Conservation (phyloP, 2,329 filamentous ascomycete genomes). For the Colletotrichum brevisporum region DNA sequence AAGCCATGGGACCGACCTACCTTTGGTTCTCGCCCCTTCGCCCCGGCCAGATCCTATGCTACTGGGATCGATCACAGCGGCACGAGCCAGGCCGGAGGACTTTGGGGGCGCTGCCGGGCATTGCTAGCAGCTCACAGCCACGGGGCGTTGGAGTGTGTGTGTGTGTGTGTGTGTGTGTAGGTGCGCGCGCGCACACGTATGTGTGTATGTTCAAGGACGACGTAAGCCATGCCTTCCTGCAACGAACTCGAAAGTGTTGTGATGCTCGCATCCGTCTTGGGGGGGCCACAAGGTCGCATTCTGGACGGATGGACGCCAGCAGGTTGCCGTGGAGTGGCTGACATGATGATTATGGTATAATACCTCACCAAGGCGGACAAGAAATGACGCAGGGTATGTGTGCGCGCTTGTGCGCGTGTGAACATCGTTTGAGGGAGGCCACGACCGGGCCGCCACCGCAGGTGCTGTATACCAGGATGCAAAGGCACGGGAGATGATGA, state of each 20-base stretch:
- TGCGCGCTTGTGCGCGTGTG: not conserved
- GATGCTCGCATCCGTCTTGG: not conserved
- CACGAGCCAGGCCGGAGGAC: no score
- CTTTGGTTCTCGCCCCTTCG: no score
- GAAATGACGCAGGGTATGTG: not conserved
- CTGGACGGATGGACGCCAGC: not conserved
- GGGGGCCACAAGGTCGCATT: slow-evolving; percentile 18
- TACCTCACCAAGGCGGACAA: not conserved
- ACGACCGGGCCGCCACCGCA: not conserved
- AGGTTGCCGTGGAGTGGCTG: slow-evolving; percentile 1
- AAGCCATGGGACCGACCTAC: no score
- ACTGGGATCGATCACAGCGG: no score
- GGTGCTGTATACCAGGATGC: no score
- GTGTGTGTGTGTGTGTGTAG: not conserved
- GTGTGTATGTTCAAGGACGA: not conserved
- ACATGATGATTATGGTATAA: not conserved
- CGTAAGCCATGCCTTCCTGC: not conserved
- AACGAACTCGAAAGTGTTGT: not conserved
- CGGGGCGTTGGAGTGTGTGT: not conserved
- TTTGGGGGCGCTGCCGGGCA: no score
- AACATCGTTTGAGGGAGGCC: not conserved
- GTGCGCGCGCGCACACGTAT: no score
- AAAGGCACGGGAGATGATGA: no score
- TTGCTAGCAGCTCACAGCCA: no score
- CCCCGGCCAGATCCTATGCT: no score